Base-by-base conservation (phyloP, 1,284 basidiomycete genomes). In the Malassezia vespertilionis region DNA sequence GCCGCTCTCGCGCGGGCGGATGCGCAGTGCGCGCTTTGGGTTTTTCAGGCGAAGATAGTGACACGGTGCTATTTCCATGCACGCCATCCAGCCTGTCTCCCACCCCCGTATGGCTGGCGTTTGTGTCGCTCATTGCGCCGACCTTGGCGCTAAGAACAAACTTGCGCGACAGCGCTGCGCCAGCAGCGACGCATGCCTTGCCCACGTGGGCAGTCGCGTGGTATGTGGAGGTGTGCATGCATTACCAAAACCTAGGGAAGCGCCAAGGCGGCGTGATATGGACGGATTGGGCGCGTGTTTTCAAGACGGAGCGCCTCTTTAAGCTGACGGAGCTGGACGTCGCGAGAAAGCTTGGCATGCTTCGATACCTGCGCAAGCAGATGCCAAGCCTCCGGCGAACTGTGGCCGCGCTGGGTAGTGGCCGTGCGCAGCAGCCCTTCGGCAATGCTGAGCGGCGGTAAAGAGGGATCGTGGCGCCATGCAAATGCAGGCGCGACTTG, bases 321-420 rank as follows among this genome's bases (percentile, higher is more conserved):
- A 6, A 70, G 57, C 24, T 58, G 58, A n/a, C 22, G 24, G 31
- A 42, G 41, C 24, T 44, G 35, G 9, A 33, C 33, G 6, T 22
- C 28, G 15, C n/a, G 17, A 7, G 48, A 22, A 2, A 62, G 40
- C 1, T 50, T 37, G 17, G 58, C 56, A 14, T 52, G 42, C 43
- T 56, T 44, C 15, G 57, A 50, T 15, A 65, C 58, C 34, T 63
- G 53, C 3, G 53, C 60, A 31, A 70, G 39, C 42, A 57, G 60
- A 26, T 63, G 50, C 67, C 67, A 70, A 1, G 67, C 67, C 37
- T 68, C 67, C 34, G 62, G 57, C 37, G 47, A 34, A 35, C 61
- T 59, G 60, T 60, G 61, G 1, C 63, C 67, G 11, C 41, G 42
- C 12, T 49, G 55, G 22, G 56, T 52, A 23, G 63, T 68, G 24